A percentile compares a stretch with the other conserved stretches of the same genome.
Conservation (phyloP, 2,329 filamentous ascomycete species). For the Penicillium sp. region DNA sequence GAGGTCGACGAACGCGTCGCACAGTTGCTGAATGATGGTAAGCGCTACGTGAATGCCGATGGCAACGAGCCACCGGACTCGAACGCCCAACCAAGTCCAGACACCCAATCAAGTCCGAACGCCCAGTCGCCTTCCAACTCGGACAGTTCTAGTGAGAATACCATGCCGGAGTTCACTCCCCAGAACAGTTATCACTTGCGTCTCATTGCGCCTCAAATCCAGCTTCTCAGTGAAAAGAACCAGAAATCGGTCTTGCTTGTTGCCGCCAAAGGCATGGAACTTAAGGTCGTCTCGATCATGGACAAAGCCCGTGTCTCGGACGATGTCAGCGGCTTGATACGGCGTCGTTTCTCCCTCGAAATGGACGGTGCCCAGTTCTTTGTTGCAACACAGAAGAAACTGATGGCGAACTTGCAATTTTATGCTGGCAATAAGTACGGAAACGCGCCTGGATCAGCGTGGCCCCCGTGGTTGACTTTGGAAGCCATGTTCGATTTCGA, state of each 20-base stretch:
- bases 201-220: slow-evolving; percentile 92
- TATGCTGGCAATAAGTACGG: slow-evolving; percentile 94
- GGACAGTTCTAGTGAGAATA: slow-evolving; percentile 59
- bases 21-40: slow-evolving; percentile 73
- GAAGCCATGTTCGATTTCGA: slow-evolving; percentile 98
- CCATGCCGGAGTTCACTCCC: slow-evolving; percentile 76
- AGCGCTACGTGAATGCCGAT: slow-evolving; percentile 68
- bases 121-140: slow-evolving; percentile 35
- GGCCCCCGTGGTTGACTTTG: slow-evolving; percentile 97
- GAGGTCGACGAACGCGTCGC: slow-evolving; percentile 74
- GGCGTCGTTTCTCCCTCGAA: slow-evolving; percentile 82
- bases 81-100: slow-evolving; percentile 32
- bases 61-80: slow-evolving; percentile 42
- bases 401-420: slow-evolving; percentile 77
- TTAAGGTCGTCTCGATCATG: slow-evolving; percentile 96
- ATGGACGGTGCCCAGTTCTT: slow-evolving; percentile 99
- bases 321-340: slow-evolving; percentile 86
- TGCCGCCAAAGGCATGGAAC: slow-evolving; percentile 93
- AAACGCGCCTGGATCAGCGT: slow-evolving; percentile 70
- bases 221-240: slow-evolving; percentile 97
- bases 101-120: slow-evolving; percentile 32
- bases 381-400: slow-evolving; percentile 86
- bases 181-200: slow-evolving; percentile 92
- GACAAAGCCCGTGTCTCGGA: slow-evolving; percentile 89
- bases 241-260: slow-evolving; percentile 93